Evolutionary conservation across 345 rosid genomes (phyloP).

Genomic region (Raphanus raphanistrum): DNA sequence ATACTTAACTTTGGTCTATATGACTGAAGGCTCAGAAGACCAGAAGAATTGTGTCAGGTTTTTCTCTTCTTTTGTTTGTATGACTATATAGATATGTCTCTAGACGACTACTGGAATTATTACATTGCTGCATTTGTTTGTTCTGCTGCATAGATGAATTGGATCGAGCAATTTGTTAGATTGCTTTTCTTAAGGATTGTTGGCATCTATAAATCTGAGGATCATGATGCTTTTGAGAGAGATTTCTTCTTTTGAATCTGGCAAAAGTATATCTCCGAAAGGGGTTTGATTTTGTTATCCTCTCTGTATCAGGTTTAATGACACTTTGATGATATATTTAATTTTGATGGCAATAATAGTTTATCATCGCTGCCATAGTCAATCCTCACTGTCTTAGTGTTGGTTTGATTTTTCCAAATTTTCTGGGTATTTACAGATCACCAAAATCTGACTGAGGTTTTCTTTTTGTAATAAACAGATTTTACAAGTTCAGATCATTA

Average conservation of each 20-base stretch:
- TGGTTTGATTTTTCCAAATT: too few relatives aligned
- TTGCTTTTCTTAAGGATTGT: neutral
- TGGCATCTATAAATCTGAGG: constrained; percentile 39
- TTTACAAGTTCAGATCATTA: too few relatives aligned
- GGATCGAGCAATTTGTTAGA: neutral
- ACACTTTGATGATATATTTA: neutral
- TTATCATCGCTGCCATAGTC: neutral
- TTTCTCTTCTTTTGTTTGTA: too few relatives aligned
- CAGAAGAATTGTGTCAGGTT: too few relatives aligned
- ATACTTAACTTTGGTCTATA: too few relatives aligned
- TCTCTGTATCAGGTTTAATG: neutral
- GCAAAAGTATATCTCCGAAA: neutral
- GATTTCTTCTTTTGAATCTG: constrained; percentile 50
- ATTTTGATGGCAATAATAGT: neutral
- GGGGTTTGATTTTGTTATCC: neutral
- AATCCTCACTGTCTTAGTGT: too few relatives aligned
- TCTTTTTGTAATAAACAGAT: too few relatives aligned
- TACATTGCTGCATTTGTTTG: neutral
- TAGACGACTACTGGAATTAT: too few relatives aligned
- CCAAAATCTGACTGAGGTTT: too few relatives aligned
- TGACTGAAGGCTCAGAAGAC: too few relatives aligned
- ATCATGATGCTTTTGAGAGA: constrained; percentile 20
- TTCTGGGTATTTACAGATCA: too few relatives aligned
- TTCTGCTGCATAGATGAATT: neutral
- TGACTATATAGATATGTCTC: too few relatives aligned